Evolutionary conservation across 768 basidiomycete genomes (phyloP), one percentile per base, ranked within the genome.

Genomic region (Coprinopsis cinerea): DNA sequence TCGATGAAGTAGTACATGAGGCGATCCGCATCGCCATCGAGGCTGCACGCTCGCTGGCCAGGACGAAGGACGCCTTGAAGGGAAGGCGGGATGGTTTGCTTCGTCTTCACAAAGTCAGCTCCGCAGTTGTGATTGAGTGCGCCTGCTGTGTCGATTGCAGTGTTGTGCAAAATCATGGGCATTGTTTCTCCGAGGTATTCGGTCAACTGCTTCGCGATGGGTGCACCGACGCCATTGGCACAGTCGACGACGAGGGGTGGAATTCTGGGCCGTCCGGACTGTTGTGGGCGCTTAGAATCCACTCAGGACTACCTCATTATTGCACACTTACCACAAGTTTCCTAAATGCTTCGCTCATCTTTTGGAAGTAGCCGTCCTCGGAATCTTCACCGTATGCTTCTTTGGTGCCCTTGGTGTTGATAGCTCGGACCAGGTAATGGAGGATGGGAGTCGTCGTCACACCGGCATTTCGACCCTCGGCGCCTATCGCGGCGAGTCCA

Each of bases 11-110:
- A 98, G 64, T 92, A 99, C 61, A 99, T 94, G 57, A 99, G 71
- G 32, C 96, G 83, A 70, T 99, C 96, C 3, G 96, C 96, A 65
- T 99, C 96, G 30, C 96, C 96, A 57, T 99, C 96, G 48, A 96
- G 77, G 61, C 92, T 95, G 67, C 93, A 97, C 1, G 80, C 94
- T 36, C 93, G 79, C 61, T 92, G 79, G 13, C 86, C 84, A 18
- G 85, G 74, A 49, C 79, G 73, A 44, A 93, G 67, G 18, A 75
- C 68, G 24, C 78, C 71, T 5, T 68, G 68, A 26, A 97, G 68
- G 4, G 86, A 85, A 22, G 90, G 86, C 7, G 96, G 96, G 9
- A 90, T 70, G 53, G 74, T 83, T 69, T 99, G 96, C 32, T 74
- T 75, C 2, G 95, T 97, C 73, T 99, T 99, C 59, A 98, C 95